Evolutionary conservation across 495 filamentous ascomycete species (phyloP).

Genomic region (Podospora fimiseda): DNA sequence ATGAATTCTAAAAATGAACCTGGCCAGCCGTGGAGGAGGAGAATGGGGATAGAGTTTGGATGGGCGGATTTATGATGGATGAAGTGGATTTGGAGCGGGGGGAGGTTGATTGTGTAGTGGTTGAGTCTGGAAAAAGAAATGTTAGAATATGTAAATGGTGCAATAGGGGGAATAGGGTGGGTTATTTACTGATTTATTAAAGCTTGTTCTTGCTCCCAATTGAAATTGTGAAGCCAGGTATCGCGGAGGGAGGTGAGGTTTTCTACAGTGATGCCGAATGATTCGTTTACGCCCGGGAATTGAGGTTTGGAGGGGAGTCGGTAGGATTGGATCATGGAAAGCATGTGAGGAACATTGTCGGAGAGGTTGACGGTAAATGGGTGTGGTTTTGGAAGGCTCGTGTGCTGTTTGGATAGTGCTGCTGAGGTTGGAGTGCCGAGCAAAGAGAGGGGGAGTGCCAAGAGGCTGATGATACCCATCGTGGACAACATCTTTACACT

Average conservation of each 20-base stretch:
- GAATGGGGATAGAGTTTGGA: not conserved
- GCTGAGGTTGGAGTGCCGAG: not conserved
- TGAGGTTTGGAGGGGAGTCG: not conserved
- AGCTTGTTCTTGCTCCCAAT: not conserved
- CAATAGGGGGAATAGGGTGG: no score
- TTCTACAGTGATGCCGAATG: not conserved
- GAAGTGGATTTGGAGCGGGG: not conserved
- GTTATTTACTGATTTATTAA: not conserved
- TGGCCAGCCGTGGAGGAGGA: not conserved
- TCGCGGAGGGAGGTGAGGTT: not conserved
- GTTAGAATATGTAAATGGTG: no score
- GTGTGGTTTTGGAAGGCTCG: not conserved
- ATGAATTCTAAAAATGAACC: not conserved
- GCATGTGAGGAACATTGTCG: not conserved
- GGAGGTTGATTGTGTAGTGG: not conserved
- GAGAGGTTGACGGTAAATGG: not conserved
- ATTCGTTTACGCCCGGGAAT: not conserved
- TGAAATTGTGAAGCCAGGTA: not conserved
- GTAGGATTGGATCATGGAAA: not conserved
- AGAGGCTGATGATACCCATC: not conserved
- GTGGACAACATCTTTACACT: not conserved
- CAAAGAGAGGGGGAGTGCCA: not conserved
- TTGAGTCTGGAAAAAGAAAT: not conserved
- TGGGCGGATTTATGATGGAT: not conserved
- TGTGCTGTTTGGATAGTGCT: not conserved